Evolutionary conservation across 2,329 filamentous ascomycete genomes (phyloP), one percentile per base, ranked within the genome.

Genomic region (Phyllosticta capitalensis): DNA sequence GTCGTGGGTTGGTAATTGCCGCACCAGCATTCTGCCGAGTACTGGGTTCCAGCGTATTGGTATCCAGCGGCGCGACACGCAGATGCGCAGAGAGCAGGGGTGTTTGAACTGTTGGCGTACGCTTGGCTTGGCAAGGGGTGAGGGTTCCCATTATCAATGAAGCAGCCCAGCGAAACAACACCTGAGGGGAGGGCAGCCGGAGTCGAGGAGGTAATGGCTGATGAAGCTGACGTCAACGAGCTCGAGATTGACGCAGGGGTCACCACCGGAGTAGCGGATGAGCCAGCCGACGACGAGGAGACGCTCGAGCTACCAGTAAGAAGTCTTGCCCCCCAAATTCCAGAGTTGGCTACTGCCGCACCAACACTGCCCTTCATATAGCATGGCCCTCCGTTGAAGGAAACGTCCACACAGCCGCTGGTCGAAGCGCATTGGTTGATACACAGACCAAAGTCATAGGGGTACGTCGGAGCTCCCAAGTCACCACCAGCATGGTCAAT

Each of bases 1-100:
- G 51, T 58, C 3, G 64, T 28, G 14, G 67, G 66, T 10, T 66
- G 64, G 17, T 62, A 66, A 58, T 68, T 68, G 14, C 71, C 71
- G 63, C 70, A 72, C 64, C 66, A 72, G 48, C 70, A 71, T 64
- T 74, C 68, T 52, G 66, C 64, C 20, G 63, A 62, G 58, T 68
- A 68, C 55, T 68, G 65, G 1, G 68, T 69, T 9, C 65, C 68
- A 22, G 67, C 64, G 38, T 68, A 70, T 22, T 64, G 65, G 49
- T 66, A 68, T 1, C 64, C 63, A 1, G 53, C 59, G 28, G 63
- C 60, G 14, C 19, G 20, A 38, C 58, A 60, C 5, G 52, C 58
- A 7, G 52, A 33, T 17, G 54, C 54, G 22, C 58, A 60, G 19
- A 55, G 45, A 9, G 22, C 20, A 1, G 38, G 52, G 9, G 52